These are phyloP conservation scores for Linum trigynum DNA, from an alignment of 345 rosid genomes.

Conservation along the genomic window DNA sequence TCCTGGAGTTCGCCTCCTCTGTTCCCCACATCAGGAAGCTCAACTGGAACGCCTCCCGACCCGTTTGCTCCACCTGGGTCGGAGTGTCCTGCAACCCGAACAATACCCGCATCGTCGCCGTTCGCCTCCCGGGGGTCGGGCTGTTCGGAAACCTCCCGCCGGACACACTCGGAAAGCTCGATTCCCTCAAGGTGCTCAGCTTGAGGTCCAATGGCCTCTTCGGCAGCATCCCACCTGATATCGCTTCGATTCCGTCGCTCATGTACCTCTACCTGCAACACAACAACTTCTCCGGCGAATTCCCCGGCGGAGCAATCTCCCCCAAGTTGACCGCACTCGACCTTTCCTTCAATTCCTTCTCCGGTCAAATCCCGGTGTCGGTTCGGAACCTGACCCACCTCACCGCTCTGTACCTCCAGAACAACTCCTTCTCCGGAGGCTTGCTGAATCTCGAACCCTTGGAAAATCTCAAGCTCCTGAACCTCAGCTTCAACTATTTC, in stretches of 20 bases:
- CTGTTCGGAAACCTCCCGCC: background rate
- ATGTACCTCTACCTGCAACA: background rate
- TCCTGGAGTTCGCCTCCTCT: background rate
- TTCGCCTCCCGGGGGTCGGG: slow-evolving; percentile 1
- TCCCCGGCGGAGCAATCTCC: background rate
- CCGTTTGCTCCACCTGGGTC: background rate
- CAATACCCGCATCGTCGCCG: background rate
- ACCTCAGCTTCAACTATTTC: background rate
- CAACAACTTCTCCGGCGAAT: background rate
- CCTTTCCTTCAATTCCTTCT: background rate
- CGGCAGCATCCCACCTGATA: background rate
- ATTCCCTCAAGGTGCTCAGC: background rate
- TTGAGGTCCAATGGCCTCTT: background rate
- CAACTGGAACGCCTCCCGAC: background rate
- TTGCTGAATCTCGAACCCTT: background rate
- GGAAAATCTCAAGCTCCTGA: background rate
- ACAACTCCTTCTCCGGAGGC: background rate
- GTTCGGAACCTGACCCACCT: background rate
- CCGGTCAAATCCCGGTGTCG: background rate
- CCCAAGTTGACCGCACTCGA: background rate
- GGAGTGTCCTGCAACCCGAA: background rate
- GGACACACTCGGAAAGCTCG: background rate
- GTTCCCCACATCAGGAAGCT: background rate
- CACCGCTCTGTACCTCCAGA: background rate
- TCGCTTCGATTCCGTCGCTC: background rate